phyloP scores from a whole-genome alignment of 1,139 yeast species.

The Debaryomyces robertsiae region DNA sequence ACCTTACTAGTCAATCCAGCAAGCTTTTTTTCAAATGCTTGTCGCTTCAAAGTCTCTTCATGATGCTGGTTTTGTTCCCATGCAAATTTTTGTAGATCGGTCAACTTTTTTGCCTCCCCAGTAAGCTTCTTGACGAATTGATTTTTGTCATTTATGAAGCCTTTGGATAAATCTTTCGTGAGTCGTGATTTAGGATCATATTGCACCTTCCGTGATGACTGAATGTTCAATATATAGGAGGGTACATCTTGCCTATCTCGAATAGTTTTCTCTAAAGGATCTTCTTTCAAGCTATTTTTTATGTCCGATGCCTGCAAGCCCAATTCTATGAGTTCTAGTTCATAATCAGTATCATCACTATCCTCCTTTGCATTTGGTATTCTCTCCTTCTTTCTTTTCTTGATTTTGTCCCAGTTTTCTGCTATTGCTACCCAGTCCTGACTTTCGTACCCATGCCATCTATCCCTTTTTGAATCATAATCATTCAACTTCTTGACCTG shows the following conservation, averaged over 20 bases:
- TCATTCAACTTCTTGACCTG: slow-evolving; percentile 39
- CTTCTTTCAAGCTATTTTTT: slow-evolving; percentile 33
- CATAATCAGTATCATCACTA: slow-evolving; percentile 52
- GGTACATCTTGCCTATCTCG: slow-evolving; percentile 59
- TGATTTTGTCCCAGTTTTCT: slow-evolving; percentile 44
- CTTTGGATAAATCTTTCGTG: slow-evolving; percentile 47
- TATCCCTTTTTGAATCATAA: slow-evolving; percentile 71
- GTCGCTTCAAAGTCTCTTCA: slow-evolving; percentile 18
- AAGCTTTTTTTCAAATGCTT: slow-evolving; percentile 18
- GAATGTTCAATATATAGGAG: slow-evolving; percentile 45
- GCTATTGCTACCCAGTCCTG: slow-evolving; percentile 59
- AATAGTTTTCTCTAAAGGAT: slow-evolving; percentile 38
- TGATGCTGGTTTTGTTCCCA: slow-evolving; percentile 42
- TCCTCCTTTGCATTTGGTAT: slow-evolving; percentile 25
- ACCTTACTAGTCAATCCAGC: slow-evolving; percentile 10
- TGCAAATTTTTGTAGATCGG: slow-evolving; percentile 53
- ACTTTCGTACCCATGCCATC: slow-evolving; percentile 75
- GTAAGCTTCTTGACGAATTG: slow-evolving; percentile 55
- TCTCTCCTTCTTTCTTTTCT: slow-evolving; percentile 20
- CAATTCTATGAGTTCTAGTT: slow-evolving; percentile 51
- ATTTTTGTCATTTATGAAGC: slow-evolving; percentile 50
- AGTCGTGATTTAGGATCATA: slow-evolving; percentile 63
- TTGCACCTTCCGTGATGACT: slow-evolving; percentile 31
- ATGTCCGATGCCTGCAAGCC: slow-evolving; percentile 37
- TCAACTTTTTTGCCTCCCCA: slow-evolving; percentile 55